Evolutionary conservation across 2,329 filamentous ascomycete genomes (phyloP).

Genomic region (Verruconis gallopava): DNA sequence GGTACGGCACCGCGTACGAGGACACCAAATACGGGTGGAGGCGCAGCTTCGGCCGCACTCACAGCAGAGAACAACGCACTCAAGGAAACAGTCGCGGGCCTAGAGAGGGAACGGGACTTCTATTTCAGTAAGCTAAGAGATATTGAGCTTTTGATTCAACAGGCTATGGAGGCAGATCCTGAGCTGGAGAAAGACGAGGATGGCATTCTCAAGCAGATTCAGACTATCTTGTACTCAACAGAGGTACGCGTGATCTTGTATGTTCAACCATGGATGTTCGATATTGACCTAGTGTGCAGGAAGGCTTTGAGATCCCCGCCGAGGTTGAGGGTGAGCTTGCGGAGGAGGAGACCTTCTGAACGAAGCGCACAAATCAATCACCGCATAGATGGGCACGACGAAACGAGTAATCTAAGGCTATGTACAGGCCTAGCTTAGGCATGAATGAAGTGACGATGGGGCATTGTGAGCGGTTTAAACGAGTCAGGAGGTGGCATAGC

Average conservation of each 20-base stretch:
- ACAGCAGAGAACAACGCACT: slow-evolving; percentile 76
- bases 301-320: slow-evolving; percentile 71
- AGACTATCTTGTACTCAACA: slow-evolving; percentile 92
- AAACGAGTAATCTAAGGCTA: no score
- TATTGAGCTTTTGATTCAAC: slow-evolving; percentile 89
- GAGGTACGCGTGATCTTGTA: slow-evolving; percentile 45
- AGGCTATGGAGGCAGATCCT: slow-evolving; percentile 81
- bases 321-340: slow-evolving; percentile 52
- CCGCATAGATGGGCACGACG: background rate
- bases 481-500: no score
- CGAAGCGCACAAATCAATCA: background rate
- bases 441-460: background rate
- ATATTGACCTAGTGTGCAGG: slow-evolving; percentile 15
- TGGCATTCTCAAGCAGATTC: slow-evolving; percentile 86
- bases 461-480: no score
- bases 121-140: slow-evolving; percentile 98
- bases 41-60: slow-evolving; percentile 56
- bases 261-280: background rate
- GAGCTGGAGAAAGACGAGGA: slow-evolving; percentile 91
- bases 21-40: slow-evolving; percentile 30
- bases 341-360: slow-evolving; percentile 70
- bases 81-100: slow-evolving; percentile 87
- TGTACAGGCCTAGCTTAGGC: no score
- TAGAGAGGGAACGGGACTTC: slow-evolving; percentile 95
- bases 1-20: slow-evolving; percentile 30